Evolutionary conservation across 805 yeast species (phyloP), one percentile per base, ranked within the genome.

Genomic region (Starmerella asiatica): DNA sequence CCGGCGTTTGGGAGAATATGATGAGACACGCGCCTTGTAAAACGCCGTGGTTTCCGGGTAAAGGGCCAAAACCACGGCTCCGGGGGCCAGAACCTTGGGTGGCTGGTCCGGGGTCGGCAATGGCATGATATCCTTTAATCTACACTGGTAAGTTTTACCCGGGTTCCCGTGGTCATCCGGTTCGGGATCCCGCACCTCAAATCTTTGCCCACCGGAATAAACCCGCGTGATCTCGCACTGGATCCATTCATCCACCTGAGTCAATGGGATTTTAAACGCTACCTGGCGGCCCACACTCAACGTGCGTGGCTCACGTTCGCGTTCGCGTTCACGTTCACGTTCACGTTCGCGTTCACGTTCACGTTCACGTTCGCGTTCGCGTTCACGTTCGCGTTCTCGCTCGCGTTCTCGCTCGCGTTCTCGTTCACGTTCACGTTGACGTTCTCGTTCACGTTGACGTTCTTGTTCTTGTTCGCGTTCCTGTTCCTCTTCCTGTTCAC

Each of bases 41-140:
- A 91, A 91, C 0, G 97, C 86, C 0, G 98, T 91, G 0, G 98
- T 91, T 51, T 91, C 98, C 1, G 98, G 98, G 53, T 91, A 91
- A 52, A 93, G 69, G 0, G 96, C 98, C 43, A 91, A 64, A 3
- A 91, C 97, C 48, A 75, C 76, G 0, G 85, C 68, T 0, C 93
- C 91, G 29, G 74, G 63, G 0, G 93, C 79, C 48, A 80, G 81
- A 33, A 69, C 67, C 53, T 42, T 60, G 47, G 50, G 53, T 26
- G 40, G 47, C 50, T 64, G 67, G 9, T 64, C 70, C 1, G 59
- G 62, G 2, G 55, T 51, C 2, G 77, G 70, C 15, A 60, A 51
- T 0, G 93, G 83, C 32, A 91, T 79, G 29, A 80, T 62, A 48
- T 91, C 97, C 53, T 78, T 79, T 69, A 81, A 75, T 17, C 71